Evolutionary conservation across 176 grass and related monocot species (phyloP).

Genomic region (Canna indica): DNA sequence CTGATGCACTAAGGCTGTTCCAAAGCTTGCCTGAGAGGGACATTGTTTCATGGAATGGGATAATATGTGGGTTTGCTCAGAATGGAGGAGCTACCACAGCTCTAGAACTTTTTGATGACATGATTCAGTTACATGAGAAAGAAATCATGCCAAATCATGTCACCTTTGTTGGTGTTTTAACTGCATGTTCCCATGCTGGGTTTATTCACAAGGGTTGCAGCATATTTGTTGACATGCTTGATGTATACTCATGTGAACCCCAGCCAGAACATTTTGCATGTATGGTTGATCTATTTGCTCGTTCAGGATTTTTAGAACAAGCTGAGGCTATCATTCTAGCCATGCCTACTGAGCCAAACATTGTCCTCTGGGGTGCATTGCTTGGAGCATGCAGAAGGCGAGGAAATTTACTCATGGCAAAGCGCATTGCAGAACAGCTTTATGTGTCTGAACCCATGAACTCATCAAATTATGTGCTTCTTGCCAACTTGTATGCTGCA

Average conservation of each 20-base stretch:
- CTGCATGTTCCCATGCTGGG: conserved; percentile 9
- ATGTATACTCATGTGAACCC: conserved; percentile 4
- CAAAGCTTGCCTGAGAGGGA: conserved; percentile 14
- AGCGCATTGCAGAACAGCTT: conserved; percentile 3
- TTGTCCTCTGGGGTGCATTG: conserved; percentile 8
- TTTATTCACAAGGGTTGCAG: conserved; percentile 7
- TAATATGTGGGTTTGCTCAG: conserved; percentile 19
- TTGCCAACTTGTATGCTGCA: conserved; percentile 23
- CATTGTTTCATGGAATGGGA: conserved; percentile 19
- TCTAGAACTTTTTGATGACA: conserved; percentile 14
- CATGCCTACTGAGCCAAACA: conserved; percentile 15
- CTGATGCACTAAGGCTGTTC: conserved; percentile 4
- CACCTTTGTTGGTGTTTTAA: conserved; percentile 19
- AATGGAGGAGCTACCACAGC: conserved; percentile 14
- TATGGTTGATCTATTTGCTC: conserved; percentile 12
- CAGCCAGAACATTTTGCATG: conserved; percentile 18
- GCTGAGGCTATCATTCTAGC: conserved; percentile 15
- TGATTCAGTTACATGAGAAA: not conserved
- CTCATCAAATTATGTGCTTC: conserved; percentile 15
- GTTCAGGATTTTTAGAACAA: conserved; percentile 7
- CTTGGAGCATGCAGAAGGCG: conserved; percentile 15
- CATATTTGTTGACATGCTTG: conserved; percentile 5
- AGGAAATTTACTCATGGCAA: conserved; percentile 1
- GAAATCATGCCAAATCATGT: conserved; percentile 4
- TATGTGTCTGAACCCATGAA: not conserved